Percentiles rank a stretch among this genome's conserved stretches.
phyloP scores from a whole-genome alignment of 1,284 basidiomycete genomes.

The Trametes sp. region DNA sequence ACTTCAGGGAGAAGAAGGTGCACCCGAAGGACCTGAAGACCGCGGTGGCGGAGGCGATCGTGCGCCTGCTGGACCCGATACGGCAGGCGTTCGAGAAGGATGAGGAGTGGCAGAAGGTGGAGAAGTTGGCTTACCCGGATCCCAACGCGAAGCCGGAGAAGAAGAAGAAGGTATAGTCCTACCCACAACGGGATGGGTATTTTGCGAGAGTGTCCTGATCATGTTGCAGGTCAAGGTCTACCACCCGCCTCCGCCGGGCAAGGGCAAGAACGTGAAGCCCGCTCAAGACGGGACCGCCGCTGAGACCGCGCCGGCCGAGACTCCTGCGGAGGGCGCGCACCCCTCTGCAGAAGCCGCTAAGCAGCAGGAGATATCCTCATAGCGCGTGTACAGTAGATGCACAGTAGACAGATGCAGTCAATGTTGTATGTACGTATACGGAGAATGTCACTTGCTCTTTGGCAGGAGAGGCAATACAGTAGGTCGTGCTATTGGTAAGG shows the following conservation, averaged over 20 bases:
- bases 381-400: neutral
- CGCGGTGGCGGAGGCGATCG: conserved; percentile 82
- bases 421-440: conserved; percentile 17
- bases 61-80: conserved; percentile 84
- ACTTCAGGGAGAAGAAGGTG: conserved; percentile 79
- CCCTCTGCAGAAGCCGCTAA: conserved; percentile 29
- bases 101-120: conserved; percentile 84
- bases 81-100: conserved; percentile 78
- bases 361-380: conserved; percentile 21
- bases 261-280: conserved; percentile 62
- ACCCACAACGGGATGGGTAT: neutral
- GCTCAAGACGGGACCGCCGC: conserved; percentile 26
- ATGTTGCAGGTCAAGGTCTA: conserved; percentile 59
- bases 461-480: neutral
- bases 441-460: neutral
- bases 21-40: conserved; percentile 94
- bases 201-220: neutral
- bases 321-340: conserved; percentile 21
- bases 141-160: conserved; percentile 67
- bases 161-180: conserved; percentile 57
- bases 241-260: conserved; percentile 80
- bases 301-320: conserved; percentile 19
- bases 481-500: no score
- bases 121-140: conserved; percentile 87
- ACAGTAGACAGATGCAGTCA: conserved; percentile 7